These are phyloP conservation scores for Zizania latifolia DNA, from an alignment of 176 grass and related monocot species.

Conservation along the genomic window DNA sequence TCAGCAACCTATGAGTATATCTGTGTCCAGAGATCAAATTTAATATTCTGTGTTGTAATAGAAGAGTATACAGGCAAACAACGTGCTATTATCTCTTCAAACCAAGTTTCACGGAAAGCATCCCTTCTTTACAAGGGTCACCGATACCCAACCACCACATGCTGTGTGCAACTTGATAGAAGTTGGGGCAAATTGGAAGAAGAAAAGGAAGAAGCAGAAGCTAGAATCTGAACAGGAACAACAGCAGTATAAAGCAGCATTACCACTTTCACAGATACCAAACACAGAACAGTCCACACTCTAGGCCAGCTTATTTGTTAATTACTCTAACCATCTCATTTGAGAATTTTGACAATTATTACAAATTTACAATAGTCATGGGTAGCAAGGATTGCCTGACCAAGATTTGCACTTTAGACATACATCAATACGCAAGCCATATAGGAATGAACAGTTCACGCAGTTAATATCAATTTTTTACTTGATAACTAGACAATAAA, in stretches of 20 bases:
- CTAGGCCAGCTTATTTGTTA: background rate
- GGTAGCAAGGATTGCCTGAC: background rate
- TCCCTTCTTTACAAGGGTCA: background rate
- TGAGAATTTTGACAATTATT: background rate
- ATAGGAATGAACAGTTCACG: background rate
- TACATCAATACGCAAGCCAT: background rate
- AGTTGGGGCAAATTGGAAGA: background rate
- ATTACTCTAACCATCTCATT: background rate
- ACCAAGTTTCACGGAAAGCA: no score
- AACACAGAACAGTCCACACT: background rate
- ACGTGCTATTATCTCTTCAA: no score
- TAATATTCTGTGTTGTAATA: background rate
- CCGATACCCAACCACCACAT: background rate
- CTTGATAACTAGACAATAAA: background rate
- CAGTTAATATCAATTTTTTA: background rate
- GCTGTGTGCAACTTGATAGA: background rate
- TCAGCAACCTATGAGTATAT: background rate
- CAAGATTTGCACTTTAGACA: background rate
- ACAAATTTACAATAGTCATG: background rate
- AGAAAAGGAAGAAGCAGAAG: background rate
- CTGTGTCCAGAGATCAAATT: background rate
- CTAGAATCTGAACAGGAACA: background rate
- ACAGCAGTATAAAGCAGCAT: background rate
- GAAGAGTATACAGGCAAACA: background rate
- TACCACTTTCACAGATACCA: background rate